Evolutionary conservation across 495 filamentous ascomycete genomes (phyloP).

Genomic region (Sporormia fimetaria): DNA sequence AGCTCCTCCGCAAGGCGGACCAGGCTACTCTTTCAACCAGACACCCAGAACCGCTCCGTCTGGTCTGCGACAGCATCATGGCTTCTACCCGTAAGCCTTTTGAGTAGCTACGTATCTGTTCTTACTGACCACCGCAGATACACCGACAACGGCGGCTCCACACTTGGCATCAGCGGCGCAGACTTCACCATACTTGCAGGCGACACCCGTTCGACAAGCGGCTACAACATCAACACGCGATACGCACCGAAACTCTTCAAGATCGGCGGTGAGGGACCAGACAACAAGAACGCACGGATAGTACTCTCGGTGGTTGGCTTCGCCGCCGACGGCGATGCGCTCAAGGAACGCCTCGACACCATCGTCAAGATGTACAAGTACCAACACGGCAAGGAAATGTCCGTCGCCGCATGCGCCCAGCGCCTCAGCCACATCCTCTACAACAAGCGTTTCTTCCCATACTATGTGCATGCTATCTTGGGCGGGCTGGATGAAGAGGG

Average conservation of each 20-base stretch:
- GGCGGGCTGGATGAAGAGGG: slow-evolving; percentile 92
- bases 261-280: slow-evolving; percentile 79
- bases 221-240: slow-evolving; percentile 97
- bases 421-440: slow-evolving; percentile 88
- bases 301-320: slow-evolving; percentile 91
- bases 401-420: slow-evolving; percentile 84
- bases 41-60: slow-evolving; percentile 31
- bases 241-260: slow-evolving; percentile 91
- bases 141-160: slow-evolving; percentile 94
- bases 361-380: slow-evolving; percentile 96
- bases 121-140: too few relatives aligned
- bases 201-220: slow-evolving; percentile 85
- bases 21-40: slow-evolving; percentile 52
- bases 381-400: slow-evolving; percentile 87
- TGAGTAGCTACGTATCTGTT: too few relatives aligned
- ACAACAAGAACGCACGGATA: slow-evolving; percentile 70
- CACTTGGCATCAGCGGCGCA: slow-evolving; percentile 83
- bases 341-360: slow-evolving; percentile 79
- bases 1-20: slow-evolving; percentile 26
- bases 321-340: slow-evolving; percentile 79
- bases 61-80: slow-evolving; percentile 54
- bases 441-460: slow-evolving; percentile 95
- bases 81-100: slow-evolving; percentile 86
- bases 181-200: slow-evolving; percentile 93
- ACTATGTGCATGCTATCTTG: slow-evolving; percentile 88